Evolutionary conservation across 1,284 basidiomycete species (phyloP).

Genomic region (Cutaneotrichosporon cavernicola): DNA sequence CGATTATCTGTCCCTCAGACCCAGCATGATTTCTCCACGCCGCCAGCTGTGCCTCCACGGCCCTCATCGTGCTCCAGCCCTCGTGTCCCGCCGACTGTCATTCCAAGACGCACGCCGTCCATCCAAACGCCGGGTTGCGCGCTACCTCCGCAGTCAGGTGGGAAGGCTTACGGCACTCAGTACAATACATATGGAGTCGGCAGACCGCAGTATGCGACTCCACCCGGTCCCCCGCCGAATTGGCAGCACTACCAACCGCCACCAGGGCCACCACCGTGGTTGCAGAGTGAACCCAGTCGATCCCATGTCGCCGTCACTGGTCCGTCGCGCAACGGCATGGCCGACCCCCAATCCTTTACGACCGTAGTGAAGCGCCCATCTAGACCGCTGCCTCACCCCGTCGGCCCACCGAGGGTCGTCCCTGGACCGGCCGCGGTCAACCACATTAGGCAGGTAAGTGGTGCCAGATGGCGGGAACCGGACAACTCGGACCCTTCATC

Average conservation of each 20-base stretch:
- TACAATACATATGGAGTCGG: background rate
- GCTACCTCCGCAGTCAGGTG: conserved; percentile 21
- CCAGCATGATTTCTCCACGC: background rate
- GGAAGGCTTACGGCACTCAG: background rate
- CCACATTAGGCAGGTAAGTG: background rate
- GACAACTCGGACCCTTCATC: background rate
- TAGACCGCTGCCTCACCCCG: background rate
- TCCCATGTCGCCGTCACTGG: background rate
- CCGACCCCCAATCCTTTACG: background rate
- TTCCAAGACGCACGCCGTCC: background rate
- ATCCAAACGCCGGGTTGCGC: background rate
- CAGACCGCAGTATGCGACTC: background rate
- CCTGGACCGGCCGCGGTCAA: background rate
- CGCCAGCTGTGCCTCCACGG: background rate
- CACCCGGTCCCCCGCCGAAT: background rate
- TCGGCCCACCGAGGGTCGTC: background rate
- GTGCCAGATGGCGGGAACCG: background rate
- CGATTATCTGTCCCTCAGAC: background rate
- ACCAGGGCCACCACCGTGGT: background rate
- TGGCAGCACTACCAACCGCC: background rate
- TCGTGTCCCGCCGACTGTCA: background rate
- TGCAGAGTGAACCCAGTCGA: background rate
- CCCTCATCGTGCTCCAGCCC: background rate
- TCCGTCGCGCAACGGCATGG: background rate
- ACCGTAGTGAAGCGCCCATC: background rate